phyloP scores from a whole-genome alignment of 257 asterid genomes.

The Thymus mandschuricus region DNA sequence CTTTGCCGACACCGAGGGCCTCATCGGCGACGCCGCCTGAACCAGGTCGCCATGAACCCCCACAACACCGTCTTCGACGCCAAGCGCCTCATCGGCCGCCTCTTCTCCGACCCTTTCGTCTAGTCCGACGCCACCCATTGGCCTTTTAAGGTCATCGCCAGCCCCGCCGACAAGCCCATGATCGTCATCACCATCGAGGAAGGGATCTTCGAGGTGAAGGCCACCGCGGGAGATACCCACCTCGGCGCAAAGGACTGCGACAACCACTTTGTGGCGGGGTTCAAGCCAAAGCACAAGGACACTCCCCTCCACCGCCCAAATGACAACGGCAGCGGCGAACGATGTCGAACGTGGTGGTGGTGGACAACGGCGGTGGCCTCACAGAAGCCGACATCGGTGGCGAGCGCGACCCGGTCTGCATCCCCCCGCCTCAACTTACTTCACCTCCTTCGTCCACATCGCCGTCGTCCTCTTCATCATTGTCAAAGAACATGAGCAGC shows the following conservation, averaged over 20 bases:
- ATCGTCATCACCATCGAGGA: slow-evolving; percentile 50
- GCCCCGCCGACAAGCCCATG: slow-evolving; percentile 52
- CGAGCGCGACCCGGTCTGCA: slow-evolving; percentile 76
- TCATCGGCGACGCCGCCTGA: slow-evolving; percentile 62
- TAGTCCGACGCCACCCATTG: slow-evolving; percentile 51
- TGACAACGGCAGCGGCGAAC: neutral
- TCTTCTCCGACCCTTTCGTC: slow-evolving; percentile 52
- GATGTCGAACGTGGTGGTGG: slow-evolving; percentile 52
- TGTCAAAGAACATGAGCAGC: no score
- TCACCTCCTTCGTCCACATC: no score
- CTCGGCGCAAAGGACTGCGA: slow-evolving; percentile 59
- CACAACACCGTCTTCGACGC: slow-evolving; percentile 57
- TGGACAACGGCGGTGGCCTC: slow-evolving; percentile 93
- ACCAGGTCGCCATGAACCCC: slow-evolving; percentile 60
- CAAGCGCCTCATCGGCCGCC: slow-evolving; percentile 56
- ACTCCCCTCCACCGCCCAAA: slow-evolving; percentile 53
- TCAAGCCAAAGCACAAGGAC: slow-evolving; percentile 62
- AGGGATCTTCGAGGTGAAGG: slow-evolving; percentile 54
- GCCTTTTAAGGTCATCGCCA: slow-evolving; percentile 45
- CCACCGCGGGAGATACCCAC: slow-evolving; percentile 61
- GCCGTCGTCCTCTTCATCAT: no score
- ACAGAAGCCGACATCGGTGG: slow-evolving; percentile 92
- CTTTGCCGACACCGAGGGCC: slow-evolving; percentile 58
- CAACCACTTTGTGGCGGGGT: slow-evolving; percentile 59
- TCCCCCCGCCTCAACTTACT: slow-evolving; percentile 46